Percentiles rank a stretch among this genome's conserved stretches.
Evolutionary conservation across 176 grass and related monocot genomes (phyloP).

Genomic region (Ensete glaucum): DNA sequence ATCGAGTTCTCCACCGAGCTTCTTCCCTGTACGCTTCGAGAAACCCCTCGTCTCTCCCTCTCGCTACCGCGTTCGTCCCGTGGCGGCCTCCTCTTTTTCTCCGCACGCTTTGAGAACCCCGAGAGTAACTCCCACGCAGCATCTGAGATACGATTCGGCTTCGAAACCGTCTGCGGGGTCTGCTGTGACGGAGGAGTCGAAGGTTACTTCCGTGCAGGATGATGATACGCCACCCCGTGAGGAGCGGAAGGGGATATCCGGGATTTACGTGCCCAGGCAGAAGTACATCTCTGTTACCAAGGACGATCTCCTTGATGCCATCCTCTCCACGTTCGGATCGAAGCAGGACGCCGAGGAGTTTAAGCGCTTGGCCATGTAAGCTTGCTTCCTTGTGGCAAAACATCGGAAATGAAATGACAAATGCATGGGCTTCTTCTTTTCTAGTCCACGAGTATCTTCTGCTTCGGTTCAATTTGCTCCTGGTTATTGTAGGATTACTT

Average conservation of each 20-base stretch:
- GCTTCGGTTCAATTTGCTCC: not conserved
- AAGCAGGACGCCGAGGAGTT: slow-evolving; percentile 36
- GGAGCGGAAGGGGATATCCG: slow-evolving; percentile 25
- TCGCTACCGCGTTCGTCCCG: slow-evolving; percentile 13
- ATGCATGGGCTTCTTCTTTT: not conserved
- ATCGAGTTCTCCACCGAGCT: not conserved
- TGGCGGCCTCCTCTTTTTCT: not conserved
- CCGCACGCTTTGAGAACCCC: not conserved
- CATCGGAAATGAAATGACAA: not conserved
- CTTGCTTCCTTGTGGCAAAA: not conserved
- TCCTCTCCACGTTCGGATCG: slow-evolving; percentile 42
- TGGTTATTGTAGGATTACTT: not conserved
- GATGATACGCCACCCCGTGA: not conserved
- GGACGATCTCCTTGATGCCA: slow-evolving; percentile 49
- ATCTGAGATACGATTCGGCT: slow-evolving; percentile 1
- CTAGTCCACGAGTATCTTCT: not conserved
- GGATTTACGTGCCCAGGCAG: slow-evolving; percentile 77
- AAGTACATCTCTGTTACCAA: slow-evolving; percentile 74
- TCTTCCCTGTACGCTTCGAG: not conserved
- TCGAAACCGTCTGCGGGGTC: not conserved
- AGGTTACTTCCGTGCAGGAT: not conserved
- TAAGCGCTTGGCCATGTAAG: slow-evolving; percentile 43
- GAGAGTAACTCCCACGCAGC: not conserved
- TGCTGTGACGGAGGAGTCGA: not conserved
- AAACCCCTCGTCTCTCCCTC: not conserved